phyloP scores from a whole-genome alignment of 148 eudicot genomes.

The Heliamphora exappendiculata region DNA sequence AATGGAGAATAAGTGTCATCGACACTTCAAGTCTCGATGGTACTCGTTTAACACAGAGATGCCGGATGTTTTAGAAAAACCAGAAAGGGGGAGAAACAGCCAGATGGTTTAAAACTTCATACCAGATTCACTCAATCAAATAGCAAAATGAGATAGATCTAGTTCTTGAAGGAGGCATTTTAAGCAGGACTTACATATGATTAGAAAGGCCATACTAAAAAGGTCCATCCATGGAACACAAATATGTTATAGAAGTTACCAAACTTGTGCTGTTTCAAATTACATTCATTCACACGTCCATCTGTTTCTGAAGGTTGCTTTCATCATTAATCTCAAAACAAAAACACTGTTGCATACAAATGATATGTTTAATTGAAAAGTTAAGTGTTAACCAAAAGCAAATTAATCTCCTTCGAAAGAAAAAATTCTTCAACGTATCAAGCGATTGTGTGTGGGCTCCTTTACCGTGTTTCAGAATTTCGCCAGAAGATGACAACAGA shows the following conservation, averaged over 20 bases:
- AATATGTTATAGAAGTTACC: not conserved
- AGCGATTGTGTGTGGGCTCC: too few species aligned
- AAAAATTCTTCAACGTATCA: too few species aligned
- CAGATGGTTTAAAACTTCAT: not conserved
- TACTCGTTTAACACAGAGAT: not conserved
- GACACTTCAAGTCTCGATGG: not conserved
- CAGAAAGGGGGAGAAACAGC: not conserved
- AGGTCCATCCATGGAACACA: not conserved
- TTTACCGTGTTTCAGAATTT: too few species aligned
- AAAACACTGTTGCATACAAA: not conserved
- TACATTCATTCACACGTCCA: not conserved
- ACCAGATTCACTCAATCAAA: not conserved
- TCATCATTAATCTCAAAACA: not conserved
- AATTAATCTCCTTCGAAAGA: too few species aligned
- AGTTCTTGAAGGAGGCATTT: not conserved
- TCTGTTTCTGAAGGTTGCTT: not conserved
- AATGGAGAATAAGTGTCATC: not conserved
- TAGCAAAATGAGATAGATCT: slow-evolving; percentile 1
- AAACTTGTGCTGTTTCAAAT: not conserved
- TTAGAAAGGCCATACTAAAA: not conserved
- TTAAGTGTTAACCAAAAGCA: too few species aligned
- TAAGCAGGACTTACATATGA: not conserved
- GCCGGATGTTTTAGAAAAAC: not conserved
- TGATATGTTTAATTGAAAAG: not conserved
- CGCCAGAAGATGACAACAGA: too few species aligned